Evolutionary conservation across 2,329 filamentous ascomycete species (phyloP).

Genomic region (Penicillium sp.): DNA sequence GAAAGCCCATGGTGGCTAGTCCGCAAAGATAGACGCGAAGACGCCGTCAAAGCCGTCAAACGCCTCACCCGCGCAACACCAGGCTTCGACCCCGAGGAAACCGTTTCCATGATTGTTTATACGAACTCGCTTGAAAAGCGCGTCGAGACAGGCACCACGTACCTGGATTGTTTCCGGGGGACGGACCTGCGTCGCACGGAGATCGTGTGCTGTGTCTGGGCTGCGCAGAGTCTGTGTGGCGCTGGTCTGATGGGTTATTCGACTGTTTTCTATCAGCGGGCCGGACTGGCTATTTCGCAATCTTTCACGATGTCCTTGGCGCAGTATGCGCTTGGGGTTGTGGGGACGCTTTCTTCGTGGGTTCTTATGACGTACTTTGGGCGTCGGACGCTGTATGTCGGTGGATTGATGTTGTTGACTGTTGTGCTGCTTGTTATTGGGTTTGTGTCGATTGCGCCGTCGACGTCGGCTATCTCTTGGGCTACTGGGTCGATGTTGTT

Average conservation of each 20-base stretch:
- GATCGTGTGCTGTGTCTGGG: slow-evolving; percentile 41
- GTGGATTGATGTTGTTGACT: slow-evolving; percentile 22
- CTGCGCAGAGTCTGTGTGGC: slow-evolving; percentile 36
- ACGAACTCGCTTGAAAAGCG: slow-evolving; percentile 37
- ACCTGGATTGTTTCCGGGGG: slow-evolving; percentile 34
- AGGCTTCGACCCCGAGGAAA: slow-evolving; percentile 30
- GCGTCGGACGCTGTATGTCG: slow-evolving; percentile 43
- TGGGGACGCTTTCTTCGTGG: slow-evolving; percentile 56
- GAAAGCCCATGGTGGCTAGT: slow-evolving; percentile 45
- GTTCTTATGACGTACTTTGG: slow-evolving; percentile 40
- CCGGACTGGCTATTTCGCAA: slow-evolving; percentile 35
- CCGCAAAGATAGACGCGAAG: slow-evolving; percentile 36
- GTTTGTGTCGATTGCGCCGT: slow-evolving; percentile 18
- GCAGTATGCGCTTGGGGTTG: slow-evolving; percentile 62
- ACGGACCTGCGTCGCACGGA: slow-evolving; percentile 43
- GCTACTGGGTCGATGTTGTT: slow-evolving; percentile 52
- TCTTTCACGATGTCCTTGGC: slow-evolving; percentile 48
- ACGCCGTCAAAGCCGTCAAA: slow-evolving; percentile 34
- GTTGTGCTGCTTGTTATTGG: slow-evolving; percentile 21
- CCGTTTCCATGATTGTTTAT: slow-evolving; percentile 41
- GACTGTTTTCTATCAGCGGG: slow-evolving; percentile 39
- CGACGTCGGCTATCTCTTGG: slow-evolving; percentile 32
- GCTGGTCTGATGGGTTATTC: slow-evolving; percentile 35
- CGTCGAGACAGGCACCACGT: slow-evolving; percentile 20
- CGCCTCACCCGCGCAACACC: slow-evolving; percentile 29